These are phyloP conservation scores for Aspergillus brasiliensis DNA, from an alignment of 2,329 filamentous ascomycete genomes.

Conservation along the genomic window DNA sequence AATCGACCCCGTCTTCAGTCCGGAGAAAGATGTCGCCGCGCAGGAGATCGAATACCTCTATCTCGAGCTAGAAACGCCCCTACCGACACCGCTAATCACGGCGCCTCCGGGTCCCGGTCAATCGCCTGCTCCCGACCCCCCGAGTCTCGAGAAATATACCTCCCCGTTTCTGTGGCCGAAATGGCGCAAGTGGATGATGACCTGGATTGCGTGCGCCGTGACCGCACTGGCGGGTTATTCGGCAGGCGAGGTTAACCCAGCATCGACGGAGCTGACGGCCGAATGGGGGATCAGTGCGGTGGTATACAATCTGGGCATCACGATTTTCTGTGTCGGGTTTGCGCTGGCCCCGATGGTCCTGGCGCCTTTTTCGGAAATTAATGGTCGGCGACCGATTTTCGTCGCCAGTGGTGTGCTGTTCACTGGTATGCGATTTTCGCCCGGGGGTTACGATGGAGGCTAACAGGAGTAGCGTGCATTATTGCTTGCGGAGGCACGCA, in stretches of 20 bases:
- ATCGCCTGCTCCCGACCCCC: slow-evolving; percentile 56
- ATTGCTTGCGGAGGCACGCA: slow-evolving; percentile 72
- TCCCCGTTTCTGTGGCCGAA: slow-evolving; percentile 75
- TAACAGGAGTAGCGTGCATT: slow-evolving; percentile 55
- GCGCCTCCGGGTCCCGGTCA: slow-evolving; percentile 32
- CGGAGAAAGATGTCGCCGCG: not conserved
- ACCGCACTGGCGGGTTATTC: slow-evolving; percentile 78
- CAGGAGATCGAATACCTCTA: slow-evolving; percentile 58
- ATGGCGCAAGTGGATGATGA: slow-evolving; percentile 68
- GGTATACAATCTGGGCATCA: slow-evolving; percentile 74
- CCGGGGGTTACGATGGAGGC: not conserved
- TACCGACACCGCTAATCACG: slow-evolving; percentile 50
- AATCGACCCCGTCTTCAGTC: not conserved
- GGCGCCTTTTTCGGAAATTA: slow-evolving; percentile 84
- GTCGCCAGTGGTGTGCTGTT: slow-evolving; percentile 72
- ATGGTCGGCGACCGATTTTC: slow-evolving; percentile 83
- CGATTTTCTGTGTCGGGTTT: slow-evolving; percentile 79
- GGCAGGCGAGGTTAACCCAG: slow-evolving; percentile 77
- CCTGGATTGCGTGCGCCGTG: slow-evolving; percentile 73
- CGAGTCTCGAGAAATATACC: slow-evolving; percentile 66
- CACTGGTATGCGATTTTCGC: slow-evolving; percentile 45
- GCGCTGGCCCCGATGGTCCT: slow-evolving; percentile 82
- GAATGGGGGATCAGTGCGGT: slow-evolving; percentile 67
- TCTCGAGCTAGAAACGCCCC: slow-evolving; percentile 62
- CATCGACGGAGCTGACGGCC: slow-evolving; percentile 63